A percentile compares a stretch with the other conserved stretches of the same genome.
phyloP scores from a whole-genome alignment of 352 stramenopile species.

The Phytophthora fragariaefolia region DNA sequence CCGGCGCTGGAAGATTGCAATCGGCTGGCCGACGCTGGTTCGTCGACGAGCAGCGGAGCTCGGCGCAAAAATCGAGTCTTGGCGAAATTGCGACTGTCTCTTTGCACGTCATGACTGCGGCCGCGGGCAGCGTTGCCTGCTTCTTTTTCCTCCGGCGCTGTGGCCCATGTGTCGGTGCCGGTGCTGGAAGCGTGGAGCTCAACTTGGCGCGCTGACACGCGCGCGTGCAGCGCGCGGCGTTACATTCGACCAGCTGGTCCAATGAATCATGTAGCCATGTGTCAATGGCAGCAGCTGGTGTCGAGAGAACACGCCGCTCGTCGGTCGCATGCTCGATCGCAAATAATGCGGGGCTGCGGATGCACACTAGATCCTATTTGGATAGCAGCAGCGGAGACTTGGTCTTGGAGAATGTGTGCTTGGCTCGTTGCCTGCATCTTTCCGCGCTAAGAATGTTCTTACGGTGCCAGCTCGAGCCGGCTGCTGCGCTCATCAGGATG shows the following conservation, averaged over 20 bases:
- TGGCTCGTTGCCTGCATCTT: not conserved
- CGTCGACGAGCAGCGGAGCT: conserved; percentile 18
- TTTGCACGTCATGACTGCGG: too few relatives aligned
- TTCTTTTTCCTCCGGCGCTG: too few relatives aligned
- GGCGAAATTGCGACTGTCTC: too few relatives aligned
- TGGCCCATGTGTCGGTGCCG: not conserved
- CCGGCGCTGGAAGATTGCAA: not conserved
- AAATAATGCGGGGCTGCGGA: not conserved
- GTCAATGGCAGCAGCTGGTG: not conserved
- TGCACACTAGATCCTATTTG: too few relatives aligned
- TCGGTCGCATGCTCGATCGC: not conserved
- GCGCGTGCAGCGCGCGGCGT: not conserved
- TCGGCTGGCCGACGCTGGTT: conserved; percentile 11
- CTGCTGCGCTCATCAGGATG: not conserved
- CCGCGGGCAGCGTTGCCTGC: too few relatives aligned
- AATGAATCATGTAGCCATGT: conserved; percentile 4
- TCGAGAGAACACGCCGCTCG: not conserved
- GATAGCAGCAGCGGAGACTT: too few relatives aligned
- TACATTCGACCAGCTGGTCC: not conserved
- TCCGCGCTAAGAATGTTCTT: too few relatives aligned
- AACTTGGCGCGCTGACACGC: not conserved
- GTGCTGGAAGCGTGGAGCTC: not conserved
- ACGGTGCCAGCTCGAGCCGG: too few relatives aligned
- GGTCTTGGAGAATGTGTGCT: too few relatives aligned
- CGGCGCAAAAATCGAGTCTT: too few relatives aligned